These are phyloP conservation scores for Microcyclospora pomicola DNA, from an alignment of 2,329 filamentous ascomycete genomes.

Conservation along the genomic window DNA sequence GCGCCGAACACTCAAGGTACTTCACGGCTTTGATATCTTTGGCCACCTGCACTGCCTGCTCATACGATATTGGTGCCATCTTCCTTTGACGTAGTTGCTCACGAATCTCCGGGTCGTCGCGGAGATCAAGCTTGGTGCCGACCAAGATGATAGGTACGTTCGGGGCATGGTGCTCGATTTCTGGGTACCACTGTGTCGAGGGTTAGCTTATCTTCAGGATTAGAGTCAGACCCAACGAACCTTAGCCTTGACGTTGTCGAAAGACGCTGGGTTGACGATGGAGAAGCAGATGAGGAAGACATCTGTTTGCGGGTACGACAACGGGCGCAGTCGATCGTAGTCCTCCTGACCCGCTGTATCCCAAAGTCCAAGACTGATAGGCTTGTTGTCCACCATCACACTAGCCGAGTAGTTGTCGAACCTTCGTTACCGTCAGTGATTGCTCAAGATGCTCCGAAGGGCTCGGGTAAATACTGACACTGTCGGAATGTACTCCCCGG, in stretches of 20 bases:
- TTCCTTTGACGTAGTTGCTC: conserved; percentile 78
- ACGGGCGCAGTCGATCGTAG: conserved; percentile 85
- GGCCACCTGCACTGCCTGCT: conserved; percentile 74
- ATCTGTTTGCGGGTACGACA: conserved; percentile 96
- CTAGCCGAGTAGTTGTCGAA: conserved; percentile 99
- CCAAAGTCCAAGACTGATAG: conserved; percentile 92
- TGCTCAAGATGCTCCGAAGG: neutral
- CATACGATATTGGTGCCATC: conserved; percentile 94
- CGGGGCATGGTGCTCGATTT: conserved; percentile 93
- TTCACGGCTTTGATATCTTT: conserved; percentile 95
- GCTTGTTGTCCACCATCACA: conserved; percentile 97
- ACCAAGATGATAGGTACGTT: conserved; percentile 94
- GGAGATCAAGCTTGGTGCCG: conserved; percentile 89
- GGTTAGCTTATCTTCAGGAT: neutral
- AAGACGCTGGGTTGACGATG: conserved; percentile 92
- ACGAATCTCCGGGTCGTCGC: conserved; percentile 72
- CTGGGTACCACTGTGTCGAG: conserved; percentile 71
- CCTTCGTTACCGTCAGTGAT: conserved; percentile 33
- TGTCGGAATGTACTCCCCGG: conserved; percentile 98
- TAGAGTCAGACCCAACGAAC: conserved; percentile 35
- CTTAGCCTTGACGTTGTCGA: conserved; percentile 98
- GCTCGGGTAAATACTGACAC: conserved; percentile 48
- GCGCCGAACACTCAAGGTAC: conserved; percentile 92
- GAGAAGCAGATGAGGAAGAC: conserved; percentile 98
- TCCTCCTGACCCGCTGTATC: conserved; percentile 98